phyloP scores from a whole-genome alignment of 2,329 filamentous ascomycete genomes.

The Diaporthe amygdali region DNA sequence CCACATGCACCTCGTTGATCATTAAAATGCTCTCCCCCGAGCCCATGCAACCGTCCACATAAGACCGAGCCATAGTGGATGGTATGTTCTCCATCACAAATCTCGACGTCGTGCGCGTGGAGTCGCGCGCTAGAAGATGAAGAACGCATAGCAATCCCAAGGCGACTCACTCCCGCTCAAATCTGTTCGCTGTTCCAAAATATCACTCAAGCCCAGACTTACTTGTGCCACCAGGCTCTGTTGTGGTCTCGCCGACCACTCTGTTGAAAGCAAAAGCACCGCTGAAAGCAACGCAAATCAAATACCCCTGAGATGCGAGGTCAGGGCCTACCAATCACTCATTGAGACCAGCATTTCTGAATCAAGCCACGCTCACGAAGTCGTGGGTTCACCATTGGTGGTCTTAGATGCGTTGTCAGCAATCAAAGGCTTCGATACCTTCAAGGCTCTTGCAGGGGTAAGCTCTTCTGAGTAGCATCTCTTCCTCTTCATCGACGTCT shows the following conservation, averaged over 20 bases:
- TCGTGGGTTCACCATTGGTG: neutral
- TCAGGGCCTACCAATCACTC: neutral
- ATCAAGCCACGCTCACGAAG: neutral
- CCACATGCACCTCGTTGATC: neutral
- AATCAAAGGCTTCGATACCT: neutral
- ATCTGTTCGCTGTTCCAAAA: neutral
- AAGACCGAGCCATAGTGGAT: neutral
- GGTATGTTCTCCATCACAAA: neutral
- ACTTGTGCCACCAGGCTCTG: neutral
- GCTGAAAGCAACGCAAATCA: neutral
- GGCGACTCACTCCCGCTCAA: neutral
- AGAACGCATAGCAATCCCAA: neutral
- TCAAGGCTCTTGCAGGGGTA: neutral
- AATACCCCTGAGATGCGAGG: neutral
- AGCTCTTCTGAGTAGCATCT: neutral
- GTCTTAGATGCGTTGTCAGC: neutral
- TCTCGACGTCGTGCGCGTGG: neutral
- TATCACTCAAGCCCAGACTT: too few species aligned
- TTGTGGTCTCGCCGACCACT: neutral
- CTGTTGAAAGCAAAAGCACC: neutral
- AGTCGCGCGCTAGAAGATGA: neutral
- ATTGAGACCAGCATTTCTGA: too few species aligned
- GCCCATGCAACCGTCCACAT: too few species aligned
- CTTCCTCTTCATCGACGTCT: neutral
- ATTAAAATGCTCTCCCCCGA: neutral